Evolutionary conservation across 78 protist species (phyloP).

Genomic region (Dictyostelium citrinum): DNA sequence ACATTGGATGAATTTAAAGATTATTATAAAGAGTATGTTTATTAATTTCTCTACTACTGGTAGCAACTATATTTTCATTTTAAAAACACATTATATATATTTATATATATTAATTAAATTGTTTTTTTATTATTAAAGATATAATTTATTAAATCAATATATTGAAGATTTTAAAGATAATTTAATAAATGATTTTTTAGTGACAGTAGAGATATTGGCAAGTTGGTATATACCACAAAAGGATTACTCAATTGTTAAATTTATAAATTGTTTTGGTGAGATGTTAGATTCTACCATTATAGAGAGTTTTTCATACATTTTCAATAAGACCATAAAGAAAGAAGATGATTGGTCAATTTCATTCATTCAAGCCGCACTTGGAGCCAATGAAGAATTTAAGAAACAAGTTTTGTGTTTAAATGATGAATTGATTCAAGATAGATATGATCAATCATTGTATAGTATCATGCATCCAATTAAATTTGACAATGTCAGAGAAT

Average conservation of each 20-base stretch:
- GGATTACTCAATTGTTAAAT: background rate
- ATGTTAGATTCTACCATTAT: background rate
- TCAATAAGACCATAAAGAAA: background rate
- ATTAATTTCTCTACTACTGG: too few relatives aligned
- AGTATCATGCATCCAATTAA: background rate
- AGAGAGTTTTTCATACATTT: background rate
- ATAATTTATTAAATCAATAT: background rate
- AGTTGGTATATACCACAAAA: conserved; percentile 3
- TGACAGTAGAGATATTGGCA: background rate
- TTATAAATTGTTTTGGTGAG: background rate
- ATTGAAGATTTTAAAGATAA: background rate
- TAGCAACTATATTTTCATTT: background rate
- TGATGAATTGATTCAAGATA: background rate
- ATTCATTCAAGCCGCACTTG: background rate
- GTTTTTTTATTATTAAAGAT: background rate
- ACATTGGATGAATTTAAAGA: background rate
- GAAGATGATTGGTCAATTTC: background rate
- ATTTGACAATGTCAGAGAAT: background rate
- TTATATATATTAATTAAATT: background rate
- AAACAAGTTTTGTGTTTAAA: background rate
- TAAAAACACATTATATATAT: background rate
- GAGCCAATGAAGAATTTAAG: background rate
- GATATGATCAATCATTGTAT: conserved; percentile 5
- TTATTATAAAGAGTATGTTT: background rate
- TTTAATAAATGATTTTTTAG: background rate